phyloP scores from a whole-genome alignment of 2,329 filamentous ascomycete species.

The Fusarium pseudocircinatum region DNA sequence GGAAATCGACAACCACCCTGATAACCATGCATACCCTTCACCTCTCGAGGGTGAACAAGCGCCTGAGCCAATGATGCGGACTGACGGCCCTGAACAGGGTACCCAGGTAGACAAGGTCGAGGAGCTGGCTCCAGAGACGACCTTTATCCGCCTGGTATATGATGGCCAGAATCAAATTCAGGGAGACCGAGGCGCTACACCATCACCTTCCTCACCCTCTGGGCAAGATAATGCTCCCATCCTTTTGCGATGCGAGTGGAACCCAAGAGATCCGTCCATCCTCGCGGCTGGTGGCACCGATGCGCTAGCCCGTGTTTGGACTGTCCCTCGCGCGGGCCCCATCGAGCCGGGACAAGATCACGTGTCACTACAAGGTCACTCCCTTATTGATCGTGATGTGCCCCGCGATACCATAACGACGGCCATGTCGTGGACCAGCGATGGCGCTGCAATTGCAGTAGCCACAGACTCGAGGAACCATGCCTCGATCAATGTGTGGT shows the following conservation, averaged over 20 bases:
- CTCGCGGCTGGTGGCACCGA: conserved; percentile 75
- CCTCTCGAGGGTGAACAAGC: conserved; percentile 68
- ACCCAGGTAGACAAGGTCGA: conserved; percentile 72
- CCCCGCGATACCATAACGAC: conserved; percentile 64
- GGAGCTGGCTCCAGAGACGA: conserved; percentile 68
- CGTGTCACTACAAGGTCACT: conserved; percentile 50
- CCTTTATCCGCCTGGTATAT: conserved; percentile 66
- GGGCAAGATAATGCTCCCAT: conserved; percentile 65
- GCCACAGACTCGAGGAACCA: conserved; percentile 63
- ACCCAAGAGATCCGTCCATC: conserved; percentile 70
- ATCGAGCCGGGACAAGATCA: conserved; percentile 53
- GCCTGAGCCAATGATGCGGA: conserved; percentile 62
- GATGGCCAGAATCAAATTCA: conserved; percentile 51
- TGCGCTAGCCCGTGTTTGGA: conserved; percentile 76
- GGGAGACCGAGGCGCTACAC: conserved; percentile 46
- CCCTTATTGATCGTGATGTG: conserved; percentile 63
- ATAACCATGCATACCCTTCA: conserved; percentile 72
- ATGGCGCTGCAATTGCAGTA: conserved; percentile 65
- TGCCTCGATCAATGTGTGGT: conserved; percentile 67
- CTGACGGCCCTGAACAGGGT: conserved; percentile 70
- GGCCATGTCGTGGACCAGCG: conserved; percentile 68
- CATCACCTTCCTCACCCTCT: conserved; percentile 50
- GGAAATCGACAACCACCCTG: conserved; percentile 65
- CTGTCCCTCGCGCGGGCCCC: conserved; percentile 64
- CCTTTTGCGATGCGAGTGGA: conserved; percentile 75